Evolutionary conservation across 176 grass and related monocot species (phyloP), one percentile per base, ranked within the genome.

Genomic region (Phragmites australis): DNA sequence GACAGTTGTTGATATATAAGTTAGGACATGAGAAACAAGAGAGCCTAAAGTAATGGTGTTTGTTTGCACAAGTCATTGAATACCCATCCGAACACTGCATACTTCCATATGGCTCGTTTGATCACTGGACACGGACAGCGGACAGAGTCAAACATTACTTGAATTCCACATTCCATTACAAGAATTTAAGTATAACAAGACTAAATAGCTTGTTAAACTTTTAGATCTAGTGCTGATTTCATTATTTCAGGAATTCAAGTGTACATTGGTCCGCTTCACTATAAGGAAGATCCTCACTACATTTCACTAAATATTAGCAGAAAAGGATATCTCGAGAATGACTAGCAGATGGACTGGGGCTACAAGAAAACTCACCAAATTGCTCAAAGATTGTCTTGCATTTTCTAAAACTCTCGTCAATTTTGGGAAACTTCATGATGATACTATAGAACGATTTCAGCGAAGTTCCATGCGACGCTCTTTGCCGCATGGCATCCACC

Each of bases 311-410:
- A n/a, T 40, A 55, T 4, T 39, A 27, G 43, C 48, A 48, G 17
- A 15, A 9, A 81, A 65, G 8, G 5, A 58, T 7, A n/a, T 65
- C 11, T 8, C 13, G 9, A 74, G 25, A 42, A 19, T 68, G 17
- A 26, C 10, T 34, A 47, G 50, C 8, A 14, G 14, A 13, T n/a
- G n/a, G n/a, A n/a, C n/a, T n/a, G n/a, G n/a, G n/a, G n/a, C n/a
- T n/a, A n/a, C n/a, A n/a, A n/a, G n/a, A 59, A 30, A 44, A 74
- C 92, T 90, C 73, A 98, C 96, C 96, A 74, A 98, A 98, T 73
- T 93, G 92, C 67, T 98, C 69, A 26, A 98, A 95, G 62, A 90
- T 93, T 31, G 88, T 78, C 87, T 98, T 98, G 96, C 92, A 95
- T 13, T 95, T 94, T 63, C 92, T 87, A 19, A 98, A 87, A 30